Evolutionary conservation across 2,329 filamentous ascomycete genomes (phyloP), one percentile per base, ranked within the genome.

Genomic region (Arthroderma sp.): DNA sequence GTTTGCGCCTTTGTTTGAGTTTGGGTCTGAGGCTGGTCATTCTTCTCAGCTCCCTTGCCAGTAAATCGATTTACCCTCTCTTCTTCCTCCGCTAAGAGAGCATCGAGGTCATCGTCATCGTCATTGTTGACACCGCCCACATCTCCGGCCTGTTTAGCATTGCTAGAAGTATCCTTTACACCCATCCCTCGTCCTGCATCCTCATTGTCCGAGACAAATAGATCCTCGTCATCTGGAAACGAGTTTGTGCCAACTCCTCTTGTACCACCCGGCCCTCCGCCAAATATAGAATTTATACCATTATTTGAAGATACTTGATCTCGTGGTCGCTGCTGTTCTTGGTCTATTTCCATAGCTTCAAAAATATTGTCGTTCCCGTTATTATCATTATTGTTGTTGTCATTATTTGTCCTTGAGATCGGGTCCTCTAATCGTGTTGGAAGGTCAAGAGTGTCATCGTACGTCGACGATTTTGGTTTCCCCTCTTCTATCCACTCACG

Each of bases 401-500:
- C 15, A 22, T 22, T 22, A 22, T 22, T 22, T 22, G 15, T 22
- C 3, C 15, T 22, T 22, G 15, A 22, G 3, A 22, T 22, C 15
- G 15, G 15, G 15, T 22, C 15, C 2, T 22, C 15, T 22, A 22
- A 22, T 22, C 15, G 15, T 1, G 15, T 22, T 3, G 15, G 15
- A 22, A 22, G 15, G 15, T 22, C 15, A 22, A 22, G 15, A 22
- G 15, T 22, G 15, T 22, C 15, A 11, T 27, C 32, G 10, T 43
- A 15, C 22, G n/a, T 34, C 9, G 29, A 10, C 10, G 28, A 15
- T 28, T 28, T 37, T 22, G 37, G 59, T 48, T 66, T 71, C 45
- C 68, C 70, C 60, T 93, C 84, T 46, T 89, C 77, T 52, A 96
- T 89, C 83, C 86, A 94, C 50, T 83, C 79, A 59, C 77, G 77